Evolutionary conservation across 495 filamentous ascomycete species (phyloP).

Genomic region (Aspergillus nidulans): DNA sequence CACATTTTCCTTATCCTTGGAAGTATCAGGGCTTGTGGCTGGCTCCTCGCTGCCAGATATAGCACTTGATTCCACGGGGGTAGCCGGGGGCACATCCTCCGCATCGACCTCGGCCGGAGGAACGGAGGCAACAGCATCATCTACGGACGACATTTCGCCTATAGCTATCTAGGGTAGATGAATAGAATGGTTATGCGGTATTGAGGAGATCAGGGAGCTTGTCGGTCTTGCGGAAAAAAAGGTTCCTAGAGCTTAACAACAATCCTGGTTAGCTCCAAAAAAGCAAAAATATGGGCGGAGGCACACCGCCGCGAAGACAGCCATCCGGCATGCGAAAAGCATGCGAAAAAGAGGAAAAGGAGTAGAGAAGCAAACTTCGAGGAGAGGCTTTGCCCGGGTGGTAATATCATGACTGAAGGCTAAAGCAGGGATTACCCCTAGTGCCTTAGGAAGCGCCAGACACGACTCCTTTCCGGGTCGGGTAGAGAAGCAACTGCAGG

Average conservation of each 20-base stretch:
- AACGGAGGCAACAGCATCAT: slow-evolving; percentile 29
- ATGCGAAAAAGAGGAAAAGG: background rate
- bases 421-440: background rate
- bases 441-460: background rate
- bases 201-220: background rate
- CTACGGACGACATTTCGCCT: slow-evolving; percentile 35
- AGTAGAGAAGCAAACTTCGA: background rate
- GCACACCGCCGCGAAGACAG: slow-evolving; percentile 2
- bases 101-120: slow-evolving; percentile 23
- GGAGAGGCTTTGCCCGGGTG: background rate
- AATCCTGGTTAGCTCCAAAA: slow-evolving; percentile 8
- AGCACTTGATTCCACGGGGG: slow-evolving; percentile 35
- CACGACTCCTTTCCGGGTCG: slow-evolving; percentile 6
- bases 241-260: background rate
- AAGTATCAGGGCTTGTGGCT: slow-evolving; percentile 37
- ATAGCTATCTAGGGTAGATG: background rate
- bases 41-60: slow-evolving; percentile 39
- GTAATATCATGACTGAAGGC: background rate
- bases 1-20: slow-evolving; percentile 35
- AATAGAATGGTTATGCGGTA: background rate
- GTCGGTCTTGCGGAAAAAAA: background rate
- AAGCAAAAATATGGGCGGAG: slow-evolving; percentile 6
- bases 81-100: slow-evolving; percentile 35
- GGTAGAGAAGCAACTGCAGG: slow-evolving; percentile 1
- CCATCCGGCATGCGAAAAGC: background rate